Base-by-base conservation (phyloP, 495 filamentous ascomycete genomes). In the Aspergillus leporis region DNA sequence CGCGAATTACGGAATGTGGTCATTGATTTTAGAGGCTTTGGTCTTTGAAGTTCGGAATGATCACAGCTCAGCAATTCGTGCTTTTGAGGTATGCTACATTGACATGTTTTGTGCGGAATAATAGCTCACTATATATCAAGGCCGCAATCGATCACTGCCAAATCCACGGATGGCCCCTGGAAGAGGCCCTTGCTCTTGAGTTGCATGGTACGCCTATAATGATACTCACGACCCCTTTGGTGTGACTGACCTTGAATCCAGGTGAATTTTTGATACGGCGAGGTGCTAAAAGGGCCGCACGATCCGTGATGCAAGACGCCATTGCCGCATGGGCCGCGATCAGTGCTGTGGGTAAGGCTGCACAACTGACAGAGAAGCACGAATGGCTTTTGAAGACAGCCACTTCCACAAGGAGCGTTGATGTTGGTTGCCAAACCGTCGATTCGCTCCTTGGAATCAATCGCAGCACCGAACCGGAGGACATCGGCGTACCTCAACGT, bases 1-100 rank as follows among this genome's bases (percentile, higher is more conserved):
- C 65, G 84, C 90, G 51, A 97, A 96, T 67, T 96, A 95, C 67
- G 74, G 87, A 23, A 80, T 86, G 63, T 94, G 90, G 89, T 85
- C 87, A 4, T 81, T 85, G 58, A 70, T 91, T 22, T 75, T 97
- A 4, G 87, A 90, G 43, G 92, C 90, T 3, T 82, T 91, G 58
- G 70, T 92, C 14, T 77, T 76, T 21, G 90, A 96, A 63, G 74
- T 90, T 58, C 77, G 74, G 28, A 80, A 80, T 38, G 74, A 88
- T 53, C 83, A 89, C 61, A 84, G 83, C 5, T 72, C 72, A 7
- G 82, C 87, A 8, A 82, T 92, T 45, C 75, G 73, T 43, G 74
- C 79, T 19, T 94, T 92, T 62, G 92, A 97, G 73, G 67, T 70
- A 59, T 62, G 61, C 46, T 12, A 4, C 3, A 34, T 21, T 5